phyloP scores from a whole-genome alignment of 2,329 filamentous ascomycete genomes.

The Talaromyces sp. region DNA sequence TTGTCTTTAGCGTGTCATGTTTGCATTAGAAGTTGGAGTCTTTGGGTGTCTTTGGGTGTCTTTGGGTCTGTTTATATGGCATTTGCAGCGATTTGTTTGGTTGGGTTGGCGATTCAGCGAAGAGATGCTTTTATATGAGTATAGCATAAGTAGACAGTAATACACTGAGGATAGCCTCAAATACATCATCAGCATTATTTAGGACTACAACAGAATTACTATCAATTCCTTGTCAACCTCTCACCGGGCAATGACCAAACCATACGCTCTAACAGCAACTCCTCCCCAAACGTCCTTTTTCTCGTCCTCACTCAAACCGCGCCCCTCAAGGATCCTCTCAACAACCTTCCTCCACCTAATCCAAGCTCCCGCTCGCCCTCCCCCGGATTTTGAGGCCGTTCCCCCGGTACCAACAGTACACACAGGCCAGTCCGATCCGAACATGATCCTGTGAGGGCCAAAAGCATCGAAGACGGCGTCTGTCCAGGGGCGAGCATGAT shows the following conservation, averaged over 20 bases:
- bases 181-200: not conserved
- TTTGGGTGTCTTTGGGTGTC: not conserved
- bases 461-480: slow-evolving; percentile 71
- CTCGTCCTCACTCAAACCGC: slow-evolving; percentile 58
- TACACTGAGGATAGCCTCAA: not conserved
- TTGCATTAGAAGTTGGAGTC: slow-evolving; percentile 1
- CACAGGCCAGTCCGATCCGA: slow-evolving; percentile 91
- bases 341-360: slow-evolving; percentile 72
- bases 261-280: slow-evolving; percentile 71
- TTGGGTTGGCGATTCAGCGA: slow-evolving; percentile 8
- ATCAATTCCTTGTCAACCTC: not conserved
- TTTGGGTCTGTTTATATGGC: slow-evolving; percentile 1
- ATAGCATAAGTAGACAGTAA: not conserved
- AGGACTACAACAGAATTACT: not conserved
- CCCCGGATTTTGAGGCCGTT: slow-evolving; percentile 27
- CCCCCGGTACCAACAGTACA: slow-evolving; percentile 67
- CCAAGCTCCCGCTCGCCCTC: slow-evolving; percentile 60
- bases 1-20: slow-evolving; percentile 28
- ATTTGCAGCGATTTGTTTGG: slow-evolving; percentile 14
- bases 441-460: slow-evolving; percentile 73
- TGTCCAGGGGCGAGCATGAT: slow-evolving; percentile 67
- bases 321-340: slow-evolving; percentile 57
- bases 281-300: slow-evolving; percentile 68
- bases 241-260: not conserved
- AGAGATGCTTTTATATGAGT: not conserved